Conservation (phyloP, 2,329 filamentous ascomycete species). For the Penicillium oxalicum region DNA sequence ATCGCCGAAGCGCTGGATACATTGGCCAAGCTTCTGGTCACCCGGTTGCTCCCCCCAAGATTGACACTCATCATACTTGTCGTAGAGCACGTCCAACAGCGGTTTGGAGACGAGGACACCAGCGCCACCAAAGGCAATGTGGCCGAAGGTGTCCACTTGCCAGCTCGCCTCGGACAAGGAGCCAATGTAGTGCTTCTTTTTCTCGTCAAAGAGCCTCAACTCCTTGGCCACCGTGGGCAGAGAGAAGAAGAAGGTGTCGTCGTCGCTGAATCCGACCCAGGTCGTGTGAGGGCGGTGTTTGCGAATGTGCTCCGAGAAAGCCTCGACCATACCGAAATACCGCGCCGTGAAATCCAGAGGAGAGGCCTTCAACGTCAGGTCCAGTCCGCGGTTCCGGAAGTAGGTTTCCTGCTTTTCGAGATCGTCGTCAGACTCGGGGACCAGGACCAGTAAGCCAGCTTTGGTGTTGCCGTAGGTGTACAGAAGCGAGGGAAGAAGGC, state of each 20-base stretch:
- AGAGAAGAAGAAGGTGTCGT: constrained; percentile 41
- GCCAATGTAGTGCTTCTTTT: constrained; percentile 41
- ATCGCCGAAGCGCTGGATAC: constrained; percentile 37
- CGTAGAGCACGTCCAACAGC: constrained; percentile 33
- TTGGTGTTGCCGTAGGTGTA: constrained; percentile 40
- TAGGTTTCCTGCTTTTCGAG: constrained; percentile 36
- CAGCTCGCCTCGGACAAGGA: constrained; percentile 39
- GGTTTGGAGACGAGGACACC: constrained; percentile 41
- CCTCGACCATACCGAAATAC: constrained; percentile 40
- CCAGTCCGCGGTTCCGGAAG: constrained; percentile 39
- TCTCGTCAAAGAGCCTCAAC: constrained; percentile 35
- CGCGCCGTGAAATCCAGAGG: constrained; percentile 39
- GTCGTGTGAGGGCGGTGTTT: constrained; percentile 35
- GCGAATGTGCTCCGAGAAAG: constrained; percentile 35
- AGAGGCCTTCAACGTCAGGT: constrained; percentile 36
- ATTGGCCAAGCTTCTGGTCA: constrained; percentile 41
- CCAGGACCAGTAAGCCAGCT: constrained; percentile 37
- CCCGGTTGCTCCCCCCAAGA: constrained; percentile 40
- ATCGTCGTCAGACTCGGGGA: constrained; percentile 38
- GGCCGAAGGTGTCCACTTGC: constrained; percentile 41
- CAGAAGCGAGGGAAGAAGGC: constrained; percentile 35
- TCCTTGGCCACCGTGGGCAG: constrained; percentile 35
- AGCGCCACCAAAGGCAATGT: constrained; percentile 42
- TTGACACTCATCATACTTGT: constrained; percentile 39
- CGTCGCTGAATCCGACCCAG: constrained; percentile 41